Percentiles rank a stretch among this genome's conserved stretches.
phyloP scores from a whole-genome alignment of 129 eudicot genomes.

The Scalesia atractyloides region DNA sequence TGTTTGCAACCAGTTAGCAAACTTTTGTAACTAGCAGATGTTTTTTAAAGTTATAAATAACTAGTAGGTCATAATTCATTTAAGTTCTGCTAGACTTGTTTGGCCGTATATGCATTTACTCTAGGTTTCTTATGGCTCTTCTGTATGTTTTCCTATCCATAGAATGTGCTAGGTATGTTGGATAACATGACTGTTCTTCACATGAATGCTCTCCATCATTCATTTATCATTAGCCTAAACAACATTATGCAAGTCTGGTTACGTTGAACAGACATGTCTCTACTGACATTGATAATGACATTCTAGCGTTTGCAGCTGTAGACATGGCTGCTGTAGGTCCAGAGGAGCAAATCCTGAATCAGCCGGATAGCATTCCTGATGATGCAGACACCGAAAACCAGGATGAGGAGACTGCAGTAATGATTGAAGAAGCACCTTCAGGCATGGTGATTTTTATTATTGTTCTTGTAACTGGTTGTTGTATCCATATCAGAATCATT shows the following conservation, averaged over 20 bases:
- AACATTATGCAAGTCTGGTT: neutral
- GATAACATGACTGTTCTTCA: neutral
- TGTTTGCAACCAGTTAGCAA: no score
- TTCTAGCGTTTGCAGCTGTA: slow-evolving; percentile 62
- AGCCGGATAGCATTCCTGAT: slow-evolving; percentile 69
- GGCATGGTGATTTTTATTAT: slow-evolving; percentile 38
- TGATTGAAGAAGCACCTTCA: slow-evolving; percentile 73
- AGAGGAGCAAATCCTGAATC: slow-evolving; percentile 80
- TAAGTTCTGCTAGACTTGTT: neutral
- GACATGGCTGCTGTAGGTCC: slow-evolving; percentile 63
- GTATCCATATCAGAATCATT: slow-evolving; percentile 2
- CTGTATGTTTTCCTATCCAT: neutral
- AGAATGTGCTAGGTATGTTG: slow-evolving; percentile 3
- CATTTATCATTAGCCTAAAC: neutral
- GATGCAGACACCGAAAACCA: slow-evolving; percentile 62
- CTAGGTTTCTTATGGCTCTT: neutral
- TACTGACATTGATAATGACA: slow-evolving; percentile 15
- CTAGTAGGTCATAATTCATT: slow-evolving; percentile 3
- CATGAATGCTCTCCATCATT: neutral
- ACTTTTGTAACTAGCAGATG: slow-evolving; percentile 7
- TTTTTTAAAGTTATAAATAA: neutral
- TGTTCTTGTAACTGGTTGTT: neutral
- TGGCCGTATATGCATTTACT: neutral
- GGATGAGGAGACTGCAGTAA: slow-evolving; percentile 74
- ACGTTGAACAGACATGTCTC: slow-evolving; percentile 8